These are phyloP conservation scores for Stagonosporopsis tanaceti DNA, from an alignment of 2,329 filamentous ascomycete species.

Conservation along the genomic window DNA sequence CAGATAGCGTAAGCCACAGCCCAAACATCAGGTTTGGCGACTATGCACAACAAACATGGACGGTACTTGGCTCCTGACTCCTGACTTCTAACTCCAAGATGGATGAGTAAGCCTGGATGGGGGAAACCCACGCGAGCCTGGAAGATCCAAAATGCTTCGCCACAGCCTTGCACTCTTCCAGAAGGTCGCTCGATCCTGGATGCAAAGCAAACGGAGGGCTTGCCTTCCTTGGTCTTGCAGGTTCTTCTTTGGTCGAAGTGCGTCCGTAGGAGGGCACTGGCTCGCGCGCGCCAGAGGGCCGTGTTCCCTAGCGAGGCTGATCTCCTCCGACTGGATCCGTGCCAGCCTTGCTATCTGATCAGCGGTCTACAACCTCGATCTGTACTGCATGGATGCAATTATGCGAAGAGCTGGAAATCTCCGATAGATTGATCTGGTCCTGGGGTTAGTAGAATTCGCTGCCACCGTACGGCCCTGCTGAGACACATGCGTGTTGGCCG, in stretches of 20 bases:
- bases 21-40: slow-evolving; percentile 2
- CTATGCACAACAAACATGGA: neutral
- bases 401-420: neutral
- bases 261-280: neutral
- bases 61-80: neutral
- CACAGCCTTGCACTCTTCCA: slow-evolving; percentile 7
- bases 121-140: neutral
- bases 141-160: neutral
- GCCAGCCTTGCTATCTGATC: slow-evolving; percentile 16
- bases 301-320: slow-evolving; percentile 7
- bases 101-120: neutral
- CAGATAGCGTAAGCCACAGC: slow-evolving; percentile 12
- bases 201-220: neutral
- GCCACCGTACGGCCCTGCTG: neutral
- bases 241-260: neutral
- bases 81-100: neutral
- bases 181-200: slow-evolving; percentile 3
- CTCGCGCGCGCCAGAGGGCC: slow-evolving; percentile 4
- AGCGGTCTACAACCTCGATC: slow-evolving; percentile 8
- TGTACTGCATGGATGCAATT: neutral
- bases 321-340: slow-evolving; percentile 3
- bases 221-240: slow-evolving; percentile 4
- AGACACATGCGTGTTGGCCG: neutral
- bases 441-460: neutral
- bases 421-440: neutral